phyloP scores from a whole-genome alignment of 2,329 filamentous ascomycete species.

The Aspergillus viridinutans region DNA sequence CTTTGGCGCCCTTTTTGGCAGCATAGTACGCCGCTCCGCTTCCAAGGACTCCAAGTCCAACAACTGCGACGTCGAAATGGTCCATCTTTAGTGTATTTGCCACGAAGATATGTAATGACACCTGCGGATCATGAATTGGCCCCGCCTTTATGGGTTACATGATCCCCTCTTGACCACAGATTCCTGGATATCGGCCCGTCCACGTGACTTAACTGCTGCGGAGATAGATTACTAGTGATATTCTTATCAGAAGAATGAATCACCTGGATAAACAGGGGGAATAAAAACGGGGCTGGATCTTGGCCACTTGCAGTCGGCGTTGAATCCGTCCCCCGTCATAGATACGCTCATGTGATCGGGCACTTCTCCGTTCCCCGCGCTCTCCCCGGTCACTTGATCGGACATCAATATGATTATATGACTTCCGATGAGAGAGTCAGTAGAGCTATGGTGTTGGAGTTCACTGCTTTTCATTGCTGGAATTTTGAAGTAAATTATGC shows the following conservation, averaged over 20 bases:
- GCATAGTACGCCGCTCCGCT: constrained; percentile 26
- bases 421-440: too few species aligned
- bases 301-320: neutral
- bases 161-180: neutral
- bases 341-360: neutral
- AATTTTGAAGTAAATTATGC: too few species aligned
- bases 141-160: neutral
- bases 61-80: constrained; percentile 23
- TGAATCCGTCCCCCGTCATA: neutral
- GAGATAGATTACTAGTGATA: too few species aligned
- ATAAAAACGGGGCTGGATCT: too few species aligned
- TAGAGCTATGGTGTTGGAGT: too few species aligned
- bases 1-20: constrained; percentile 21
- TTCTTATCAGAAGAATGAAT: too few species aligned
- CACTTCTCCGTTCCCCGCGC: neutral
- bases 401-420: neutral
- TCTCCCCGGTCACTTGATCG: neutral
- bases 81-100: constrained; percentile 8
- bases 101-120: too few species aligned
- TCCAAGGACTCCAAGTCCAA: constrained; percentile 25
- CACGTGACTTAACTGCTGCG: too few species aligned
- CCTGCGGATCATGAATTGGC: neutral
- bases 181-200: too few species aligned
- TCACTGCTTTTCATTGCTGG: too few species aligned
- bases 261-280: too few species aligned